Percentiles rank a stretch among this genome's conserved stretches.
These are phyloP conservation scores for Calophaca sinica DNA, from an alignment of 306 rosid genomes.

Conservation along the genomic window DNA sequence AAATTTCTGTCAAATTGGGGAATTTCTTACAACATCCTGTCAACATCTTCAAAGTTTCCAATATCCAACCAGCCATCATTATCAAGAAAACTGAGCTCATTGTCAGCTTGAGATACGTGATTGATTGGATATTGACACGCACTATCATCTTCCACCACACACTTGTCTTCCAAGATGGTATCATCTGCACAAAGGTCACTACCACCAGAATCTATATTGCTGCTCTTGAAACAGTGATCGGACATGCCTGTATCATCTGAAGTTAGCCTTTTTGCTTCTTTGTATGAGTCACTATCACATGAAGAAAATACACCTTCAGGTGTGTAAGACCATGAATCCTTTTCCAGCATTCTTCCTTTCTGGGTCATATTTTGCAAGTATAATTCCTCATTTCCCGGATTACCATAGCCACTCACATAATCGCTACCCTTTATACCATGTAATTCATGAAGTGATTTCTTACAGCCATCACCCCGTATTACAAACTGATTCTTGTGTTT, in stretches of 20 bases:
- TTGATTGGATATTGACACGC: slow-evolving; percentile 58
- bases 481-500: slow-evolving; percentile 48
- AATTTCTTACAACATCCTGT: slow-evolving; percentile 69
- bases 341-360: slow-evolving; percentile 60
- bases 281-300: slow-evolving; percentile 52
- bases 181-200: slow-evolving; percentile 60
- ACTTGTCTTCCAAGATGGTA: slow-evolving; percentile 62
- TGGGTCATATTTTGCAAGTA: slow-evolving; percentile 46
- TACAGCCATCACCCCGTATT: slow-evolving; percentile 51
- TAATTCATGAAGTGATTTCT: slow-evolving; percentile 50
- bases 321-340: slow-evolving; percentile 66
- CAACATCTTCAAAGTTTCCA: slow-evolving; percentile 84
- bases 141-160: slow-evolving; percentile 60
- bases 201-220: slow-evolving; percentile 55
- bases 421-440: slow-evolving; percentile 47
- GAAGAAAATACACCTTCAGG: slow-evolving; percentile 64
- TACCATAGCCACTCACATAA: slow-evolving; percentile 46
- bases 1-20: slow-evolving; percentile 29
- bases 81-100: slow-evolving; percentile 77
- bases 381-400: slow-evolving; percentile 50
- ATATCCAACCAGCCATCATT: slow-evolving; percentile 83
- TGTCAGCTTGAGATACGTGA: slow-evolving; percentile 63
- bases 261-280: slow-evolving; percentile 56
- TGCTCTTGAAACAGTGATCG: slow-evolving; percentile 55
- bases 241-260: slow-evolving; percentile 56